Conservation (phyloP, 78 protist species). For the Dictyostelium firmibasis region DNA sequence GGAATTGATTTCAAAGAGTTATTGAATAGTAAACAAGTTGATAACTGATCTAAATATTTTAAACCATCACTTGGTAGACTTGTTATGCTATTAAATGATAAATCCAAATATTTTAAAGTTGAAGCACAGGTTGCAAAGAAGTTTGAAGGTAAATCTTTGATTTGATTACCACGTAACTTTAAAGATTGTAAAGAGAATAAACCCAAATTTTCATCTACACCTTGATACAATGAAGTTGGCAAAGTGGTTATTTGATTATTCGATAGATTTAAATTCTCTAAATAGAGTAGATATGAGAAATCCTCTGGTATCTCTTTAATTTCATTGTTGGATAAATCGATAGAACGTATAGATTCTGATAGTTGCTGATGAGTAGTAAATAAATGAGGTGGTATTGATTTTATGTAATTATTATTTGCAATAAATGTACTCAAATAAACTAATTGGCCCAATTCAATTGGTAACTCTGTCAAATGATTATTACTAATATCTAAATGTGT, state of each 20-base stretch:
- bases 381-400: neutral
- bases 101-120: slow-evolving; percentile 5
- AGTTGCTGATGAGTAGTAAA: neutral
- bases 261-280: slow-evolving; percentile 23
- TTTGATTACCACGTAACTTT: neutral
- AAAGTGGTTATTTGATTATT: neutral
- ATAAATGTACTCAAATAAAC: neutral
- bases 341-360: neutral
- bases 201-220: neutral
- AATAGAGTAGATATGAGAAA: neutral
- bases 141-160: neutral
- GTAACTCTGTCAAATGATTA: slow-evolving; percentile 6
- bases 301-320: slow-evolving; percentile 4
- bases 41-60: neutral
- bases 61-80: neutral
- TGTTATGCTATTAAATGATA: slow-evolving; percentile 18
- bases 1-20: slow-evolving; percentile 14
- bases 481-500: slow-evolving; percentile 40
- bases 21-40: slow-evolving; percentile 30
- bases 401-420: neutral
- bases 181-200: slow-evolving; percentile 20
- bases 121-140: neutral
- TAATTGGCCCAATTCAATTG: slow-evolving; percentile 17
- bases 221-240: slow-evolving; percentile 1
- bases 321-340: slow-evolving; percentile 40